phyloP scores from a whole-genome alignment of 352 stramenopile genomes.

The Phytophthora megakarya region DNA sequence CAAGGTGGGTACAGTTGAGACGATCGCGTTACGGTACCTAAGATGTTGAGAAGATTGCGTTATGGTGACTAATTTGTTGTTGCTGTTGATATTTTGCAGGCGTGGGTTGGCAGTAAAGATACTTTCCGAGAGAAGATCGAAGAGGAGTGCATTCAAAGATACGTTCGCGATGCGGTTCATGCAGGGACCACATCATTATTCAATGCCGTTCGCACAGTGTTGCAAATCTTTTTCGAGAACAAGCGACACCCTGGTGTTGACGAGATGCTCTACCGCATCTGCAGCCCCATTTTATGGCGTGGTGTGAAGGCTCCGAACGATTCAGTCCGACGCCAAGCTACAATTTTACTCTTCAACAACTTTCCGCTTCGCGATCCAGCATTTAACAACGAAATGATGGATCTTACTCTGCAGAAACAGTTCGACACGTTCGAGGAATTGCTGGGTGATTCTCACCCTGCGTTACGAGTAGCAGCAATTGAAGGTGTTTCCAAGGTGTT shows the following conservation, averaged over 20 bases:
- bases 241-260: conserved; percentile 82
- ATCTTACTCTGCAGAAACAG: conserved; percentile 78
- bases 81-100: conserved; percentile 30
- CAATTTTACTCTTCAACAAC: conserved; percentile 84
- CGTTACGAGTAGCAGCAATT: conserved; percentile 77
- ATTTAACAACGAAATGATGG: conserved; percentile 80
- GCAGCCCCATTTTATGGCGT: conserved; percentile 86
- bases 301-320: conserved; percentile 84
- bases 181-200: conserved; percentile 72
- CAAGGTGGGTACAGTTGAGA: too few relatives aligned
- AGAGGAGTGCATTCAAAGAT: conserved; percentile 83
- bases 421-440: conserved; percentile 85
- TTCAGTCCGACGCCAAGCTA: conserved; percentile 79
- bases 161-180: conserved; percentile 76
- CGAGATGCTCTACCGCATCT: conserved; percentile 84
- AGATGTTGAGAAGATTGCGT: neutral
- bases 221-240: conserved; percentile 89
- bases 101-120: conserved; percentile 68
- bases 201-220: conserved; percentile 59
- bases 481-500: conserved; percentile 84
- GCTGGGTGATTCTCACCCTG: conserved; percentile 73
- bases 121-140: conserved; percentile 72
- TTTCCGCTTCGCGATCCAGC: conserved; percentile 80
- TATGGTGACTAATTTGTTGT: neutral
- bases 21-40: neutral